Conservation (phyloP, 2,329 filamentous ascomycete genomes). For the Penicillium palitans region DNA sequence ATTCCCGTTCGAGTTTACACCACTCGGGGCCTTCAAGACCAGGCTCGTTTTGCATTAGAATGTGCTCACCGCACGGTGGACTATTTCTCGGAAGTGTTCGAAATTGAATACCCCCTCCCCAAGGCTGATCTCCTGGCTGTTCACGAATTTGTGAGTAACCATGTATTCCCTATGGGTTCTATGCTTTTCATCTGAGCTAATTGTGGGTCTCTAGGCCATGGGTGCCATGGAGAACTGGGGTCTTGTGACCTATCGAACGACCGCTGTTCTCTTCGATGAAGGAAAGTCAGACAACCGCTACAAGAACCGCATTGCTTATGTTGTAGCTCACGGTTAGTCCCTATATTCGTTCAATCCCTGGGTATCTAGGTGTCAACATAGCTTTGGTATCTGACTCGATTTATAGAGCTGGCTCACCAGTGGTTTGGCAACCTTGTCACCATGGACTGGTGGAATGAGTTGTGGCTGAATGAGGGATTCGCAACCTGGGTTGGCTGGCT, state of each 20-base stretch:
- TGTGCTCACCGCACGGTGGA: conserved; percentile 93
- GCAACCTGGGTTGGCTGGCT: conserved; percentile 98
- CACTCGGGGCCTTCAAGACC: conserved; percentile 87
- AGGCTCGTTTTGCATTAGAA: conserved; percentile 84
- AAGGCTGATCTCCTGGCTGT: conserved; percentile 90
- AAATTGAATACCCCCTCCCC: conserved; percentile 87
- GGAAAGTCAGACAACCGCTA: conserved; percentile 85
- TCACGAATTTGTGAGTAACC: conserved; percentile 76
- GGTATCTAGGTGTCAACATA: not conserved
- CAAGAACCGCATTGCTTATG: conserved; percentile 92
- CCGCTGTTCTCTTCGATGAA: conserved; percentile 93
- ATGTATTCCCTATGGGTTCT: not conserved
- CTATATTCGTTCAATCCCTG: no score
- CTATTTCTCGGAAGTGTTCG: conserved; percentile 92
- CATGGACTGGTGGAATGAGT: conserved; percentile 95
- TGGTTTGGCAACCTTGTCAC: conserved; percentile 96
- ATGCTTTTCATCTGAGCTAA: conserved; percentile 31
- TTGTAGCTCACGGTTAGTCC: conserved; percentile 75
- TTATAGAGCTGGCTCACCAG: conserved; percentile 80
- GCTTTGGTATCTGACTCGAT: not conserved
- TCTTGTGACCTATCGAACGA: conserved; percentile 92
- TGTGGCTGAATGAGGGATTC: conserved; percentile 95
- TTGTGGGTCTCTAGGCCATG: conserved; percentile 46
- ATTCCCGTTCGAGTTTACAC: conserved; percentile 95
- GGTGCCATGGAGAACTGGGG: conserved; percentile 97